Evolutionary conservation across 495 filamentous ascomycete genomes (phyloP).

Genomic region (Lasiosphaeriaceae sp.): DNA sequence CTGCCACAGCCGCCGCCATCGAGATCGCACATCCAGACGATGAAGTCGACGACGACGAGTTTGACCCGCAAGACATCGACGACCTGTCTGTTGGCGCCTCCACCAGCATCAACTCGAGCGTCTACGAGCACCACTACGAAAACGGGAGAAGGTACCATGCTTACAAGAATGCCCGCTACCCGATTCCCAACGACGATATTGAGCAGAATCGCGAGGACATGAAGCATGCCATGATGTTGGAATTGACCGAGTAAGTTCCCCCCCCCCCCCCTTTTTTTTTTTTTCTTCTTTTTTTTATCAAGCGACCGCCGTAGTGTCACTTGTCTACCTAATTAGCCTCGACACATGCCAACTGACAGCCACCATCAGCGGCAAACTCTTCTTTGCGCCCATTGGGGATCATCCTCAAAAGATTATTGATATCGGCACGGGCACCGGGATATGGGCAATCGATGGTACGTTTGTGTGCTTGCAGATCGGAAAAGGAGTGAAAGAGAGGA

Average conservation of each 20-base stretch:
- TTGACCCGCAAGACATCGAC: slow-evolving; percentile 17
- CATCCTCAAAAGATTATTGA: slow-evolving; percentile 39
- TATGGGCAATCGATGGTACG: slow-evolving; percentile 42
- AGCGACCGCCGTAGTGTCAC: too few species aligned
- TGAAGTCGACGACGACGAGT: slow-evolving; percentile 15
- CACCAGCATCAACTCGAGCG: slow-evolving; percentile 35
- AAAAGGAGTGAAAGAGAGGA: neutral
- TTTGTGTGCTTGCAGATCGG: slow-evolving; percentile 16
- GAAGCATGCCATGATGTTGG: slow-evolving; percentile 33
- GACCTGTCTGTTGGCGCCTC: slow-evolving; percentile 16
- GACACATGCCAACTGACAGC: too few species aligned
- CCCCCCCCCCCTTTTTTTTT: too few species aligned
- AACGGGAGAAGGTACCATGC: slow-evolving; percentile 52
- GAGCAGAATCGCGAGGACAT: slow-evolving; percentile 44
- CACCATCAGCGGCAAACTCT: slow-evolving; percentile 29
- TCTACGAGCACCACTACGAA: slow-evolving; percentile 41
- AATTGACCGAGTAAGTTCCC: slow-evolving; percentile 22
- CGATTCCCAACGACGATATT: slow-evolving; percentile 51
- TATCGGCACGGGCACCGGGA: slow-evolving; percentile 50
- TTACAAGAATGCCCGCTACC: slow-evolving; percentile 54
- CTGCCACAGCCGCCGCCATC: slow-evolving; percentile 2
- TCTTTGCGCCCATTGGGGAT: slow-evolving; percentile 36
- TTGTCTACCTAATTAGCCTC: too few species aligned
- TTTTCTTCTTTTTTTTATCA: too few species aligned
- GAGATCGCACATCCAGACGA: slow-evolving; percentile 5